A percentile compares a stretch with the other conserved stretches of the same genome.
These are phyloP conservation scores for Tuber brumale DNA, from an alignment of 495 filamentous ascomycete species.

Conservation along the genomic window DNA sequence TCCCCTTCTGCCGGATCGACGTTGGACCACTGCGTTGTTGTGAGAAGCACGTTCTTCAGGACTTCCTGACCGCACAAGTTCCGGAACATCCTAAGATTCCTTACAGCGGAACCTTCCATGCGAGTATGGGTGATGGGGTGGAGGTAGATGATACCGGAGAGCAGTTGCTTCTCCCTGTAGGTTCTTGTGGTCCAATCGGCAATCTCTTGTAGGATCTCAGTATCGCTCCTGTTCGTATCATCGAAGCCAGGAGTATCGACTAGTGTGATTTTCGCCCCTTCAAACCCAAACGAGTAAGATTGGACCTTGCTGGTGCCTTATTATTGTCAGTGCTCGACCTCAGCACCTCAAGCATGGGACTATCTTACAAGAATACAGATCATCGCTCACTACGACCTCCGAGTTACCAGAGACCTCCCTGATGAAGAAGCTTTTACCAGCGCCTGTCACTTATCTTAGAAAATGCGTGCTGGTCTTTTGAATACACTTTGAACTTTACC, in stretches of 20 bases:
- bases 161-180: conserved; percentile 32
- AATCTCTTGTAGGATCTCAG: conserved; percentile 45
- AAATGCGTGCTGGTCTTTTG: neutral
- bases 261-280: conserved; percentile 39
- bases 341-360: neutral
- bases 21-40: conserved; percentile 48
- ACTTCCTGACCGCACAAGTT: conserved; percentile 44
- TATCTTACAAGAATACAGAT: conserved; percentile 28
- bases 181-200: conserved; percentile 37
- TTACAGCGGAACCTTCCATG: conserved; percentile 43
- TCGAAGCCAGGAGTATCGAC: conserved; percentile 52
- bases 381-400: conserved; percentile 27
- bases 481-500: neutral
- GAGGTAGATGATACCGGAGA: conserved; percentile 47
- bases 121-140: conserved; percentile 47
- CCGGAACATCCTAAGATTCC: conserved; percentile 46
- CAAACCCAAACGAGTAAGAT: conserved; percentile 13
- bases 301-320: conserved; percentile 32
- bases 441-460: conserved; percentile 25
- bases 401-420: conserved; percentile 26
- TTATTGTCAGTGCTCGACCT: neutral
- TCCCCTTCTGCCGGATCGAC: conserved; percentile 5
- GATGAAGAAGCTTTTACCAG: conserved; percentile 47
- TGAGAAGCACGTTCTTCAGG: conserved; percentile 45
- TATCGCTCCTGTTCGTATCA: conserved; percentile 46